Base-by-base conservation (phyloP, 331 rosid genomes). In the Pyrus hybrid region DNA sequence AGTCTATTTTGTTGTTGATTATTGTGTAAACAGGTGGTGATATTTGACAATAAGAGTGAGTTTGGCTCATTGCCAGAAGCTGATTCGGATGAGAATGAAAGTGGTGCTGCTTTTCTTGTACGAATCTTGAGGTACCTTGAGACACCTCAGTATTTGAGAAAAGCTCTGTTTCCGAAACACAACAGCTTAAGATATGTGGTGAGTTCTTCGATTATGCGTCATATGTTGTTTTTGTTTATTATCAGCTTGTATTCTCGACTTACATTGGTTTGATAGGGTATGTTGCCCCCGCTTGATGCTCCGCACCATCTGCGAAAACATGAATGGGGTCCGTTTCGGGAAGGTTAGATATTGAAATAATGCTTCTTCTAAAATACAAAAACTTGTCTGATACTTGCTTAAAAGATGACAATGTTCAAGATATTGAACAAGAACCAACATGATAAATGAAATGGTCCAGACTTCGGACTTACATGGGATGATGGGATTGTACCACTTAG, bases 231-330 rank as follows among this genome's bases (percentile, higher is more conserved):
- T 47, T 63, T 62, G 67, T 53, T 28, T 43, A 74, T 16, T 73
- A 54, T 77, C 35, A 58, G 26, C 5, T 33, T 73, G 6, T 29
- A 28, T 23, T 61, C 18, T 62, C 29, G 35, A 17, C 20, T 35
- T 66, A 53, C 30, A 47, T 35, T 63, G 16, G 51, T 76, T 54
- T 77, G 84, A 70, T 73, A 91, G 99, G 99, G 99, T 71, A 45
- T 90, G 92, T 76, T 95, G 87, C 99, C 99, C 51, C 97, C 99
- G 25, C 92, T 95, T 78, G 99, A 95, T 78, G 97, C 99, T 43
- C 99, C 97, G 4, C 97, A 95, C 79, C 99, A 95, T 88, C 80
- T 95, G 80, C 97, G 99, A 68, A 95, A 87, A 76, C 99, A 95
- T 7, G 97, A 95, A 66, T 95, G 99, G 99, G 97, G 86, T 79